These are phyloP conservation scores for Schoenoplectus triqueter DNA, from an alignment of 202 grass and related monocot genomes.

Conservation along the genomic window DNA sequence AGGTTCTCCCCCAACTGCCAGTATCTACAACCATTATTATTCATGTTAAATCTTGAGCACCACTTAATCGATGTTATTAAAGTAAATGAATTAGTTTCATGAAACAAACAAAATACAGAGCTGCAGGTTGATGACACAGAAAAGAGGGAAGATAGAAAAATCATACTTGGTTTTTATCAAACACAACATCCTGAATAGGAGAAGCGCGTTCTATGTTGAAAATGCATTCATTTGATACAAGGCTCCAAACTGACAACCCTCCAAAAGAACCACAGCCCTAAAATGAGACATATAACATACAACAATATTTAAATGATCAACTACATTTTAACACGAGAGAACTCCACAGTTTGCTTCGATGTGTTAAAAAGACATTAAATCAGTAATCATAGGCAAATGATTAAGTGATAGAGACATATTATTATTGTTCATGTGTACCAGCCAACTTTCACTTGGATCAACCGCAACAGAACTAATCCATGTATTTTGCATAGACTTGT, in stretches of 20 bases:
- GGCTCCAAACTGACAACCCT: constrained; percentile 86
- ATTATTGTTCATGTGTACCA: constrained; percentile 49
- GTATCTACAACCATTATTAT: constrained; percentile 57
- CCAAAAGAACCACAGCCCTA: constrained; percentile 73
- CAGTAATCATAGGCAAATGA: neutral
- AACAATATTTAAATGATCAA: neutral
- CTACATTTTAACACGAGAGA: neutral
- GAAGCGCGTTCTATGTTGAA: constrained; percentile 61
- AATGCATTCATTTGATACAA: constrained; percentile 86
- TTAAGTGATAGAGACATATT: neutral
- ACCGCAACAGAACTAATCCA: constrained; percentile 79
- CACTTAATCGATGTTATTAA: neutral
- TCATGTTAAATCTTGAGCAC: neutral
- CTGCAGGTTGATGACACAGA: constrained; percentile 11
- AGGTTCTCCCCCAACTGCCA: constrained; percentile 81
- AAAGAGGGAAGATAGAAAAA: constrained; percentile 23
- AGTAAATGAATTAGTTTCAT: neutral
- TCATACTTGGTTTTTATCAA: constrained; percentile 86
- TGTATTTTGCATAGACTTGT: constrained; percentile 48
- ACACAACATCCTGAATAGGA: constrained; percentile 82
- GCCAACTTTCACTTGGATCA: constrained; percentile 88
- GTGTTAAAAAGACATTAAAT: neutral
- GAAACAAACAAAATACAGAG: neutral
- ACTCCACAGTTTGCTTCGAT: neutral
- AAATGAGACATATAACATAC: constrained; percentile 29